Conservation (phyloP, 2,329 filamentous ascomycete genomes). For the Fusarium xylarioides region DNA sequence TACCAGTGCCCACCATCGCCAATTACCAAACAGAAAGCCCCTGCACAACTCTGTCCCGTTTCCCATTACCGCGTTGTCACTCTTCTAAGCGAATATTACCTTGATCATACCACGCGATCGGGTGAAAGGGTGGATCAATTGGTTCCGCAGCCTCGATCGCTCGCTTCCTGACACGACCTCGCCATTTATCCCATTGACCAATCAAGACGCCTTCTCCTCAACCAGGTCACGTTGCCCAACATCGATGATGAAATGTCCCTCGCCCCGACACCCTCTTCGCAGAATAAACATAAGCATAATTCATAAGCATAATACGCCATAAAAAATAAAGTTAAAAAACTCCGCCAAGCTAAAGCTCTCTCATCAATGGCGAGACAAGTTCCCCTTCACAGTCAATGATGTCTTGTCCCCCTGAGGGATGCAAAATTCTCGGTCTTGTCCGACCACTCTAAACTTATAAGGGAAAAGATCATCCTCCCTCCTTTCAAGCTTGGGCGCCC, state of each 20-base stretch:
- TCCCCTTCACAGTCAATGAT: not conserved
- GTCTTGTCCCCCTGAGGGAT: not conserved
- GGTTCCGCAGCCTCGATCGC: not conserved
- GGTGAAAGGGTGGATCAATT: not conserved
- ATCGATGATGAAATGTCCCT: not conserved
- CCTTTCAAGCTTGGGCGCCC: not conserved
- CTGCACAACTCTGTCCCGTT: not conserved
- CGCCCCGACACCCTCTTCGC: not conserved
- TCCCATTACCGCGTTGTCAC: not conserved
- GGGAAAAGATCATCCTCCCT: not conserved
- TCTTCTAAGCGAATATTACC: not conserved
- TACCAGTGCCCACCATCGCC: not conserved
- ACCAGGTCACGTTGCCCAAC: not conserved
- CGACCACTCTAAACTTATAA: not conserved
- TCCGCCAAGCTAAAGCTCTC: not conserved
- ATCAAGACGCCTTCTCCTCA: accelerated
- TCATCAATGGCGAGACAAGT: not conserved
- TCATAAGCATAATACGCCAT: not conserved
- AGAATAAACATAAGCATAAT: not conserved
- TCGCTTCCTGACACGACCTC: not conserved
- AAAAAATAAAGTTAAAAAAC: not conserved
- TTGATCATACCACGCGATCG: not conserved
- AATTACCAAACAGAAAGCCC: not conserved
- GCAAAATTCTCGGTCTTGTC: not conserved
- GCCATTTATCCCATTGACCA: not conserved